These are phyloP conservation scores for Apiotrichum mycotoxinovorans DNA, from an alignment of 1,284 basidiomycete species.

Conservation along the genomic window DNA sequence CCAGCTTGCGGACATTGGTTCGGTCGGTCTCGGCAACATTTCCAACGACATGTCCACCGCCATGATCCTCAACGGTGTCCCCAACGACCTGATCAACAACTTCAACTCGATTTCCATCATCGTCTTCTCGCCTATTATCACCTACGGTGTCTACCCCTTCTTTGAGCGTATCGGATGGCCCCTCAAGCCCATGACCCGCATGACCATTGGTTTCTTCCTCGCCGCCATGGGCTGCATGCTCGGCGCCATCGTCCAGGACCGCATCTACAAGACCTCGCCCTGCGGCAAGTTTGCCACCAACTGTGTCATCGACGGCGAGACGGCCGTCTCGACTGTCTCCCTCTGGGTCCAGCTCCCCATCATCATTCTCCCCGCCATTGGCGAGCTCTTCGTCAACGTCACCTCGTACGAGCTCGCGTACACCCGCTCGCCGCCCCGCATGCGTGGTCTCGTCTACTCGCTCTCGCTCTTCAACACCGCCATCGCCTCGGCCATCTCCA, in stretches of 20 bases:
- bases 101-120: constrained; percentile 53
- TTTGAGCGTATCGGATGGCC: constrained; percentile 45
- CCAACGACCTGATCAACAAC: constrained; percentile 54
- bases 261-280: constrained; percentile 51
- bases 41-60: constrained; percentile 44
- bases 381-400: constrained; percentile 54
- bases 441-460: constrained; percentile 50
- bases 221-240: constrained; percentile 49
- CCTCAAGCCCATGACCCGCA: constrained; percentile 36
- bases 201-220: constrained; percentile 40
- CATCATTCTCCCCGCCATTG: constrained; percentile 51
- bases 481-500: constrained; percentile 50
- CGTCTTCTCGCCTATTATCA: constrained; percentile 51
- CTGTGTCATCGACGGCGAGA: constrained; percentile 23
- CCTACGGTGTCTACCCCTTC: constrained; percentile 51
- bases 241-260: constrained; percentile 52
- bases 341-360: constrained; percentile 52
- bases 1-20: constrained; percentile 46
- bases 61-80: constrained; percentile 50
- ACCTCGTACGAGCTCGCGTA: constrained; percentile 54
- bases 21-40: constrained; percentile 46
- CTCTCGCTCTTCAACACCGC: constrained; percentile 51
- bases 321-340: constrained; percentile 14
- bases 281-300: constrained; percentile 50
- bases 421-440: constrained; percentile 49